A percentile compares a stretch with the other conserved stretches of the same genome.
Evolutionary conservation across 1,139 yeast species (phyloP).

Genomic region (Pichia sp.): DNA sequence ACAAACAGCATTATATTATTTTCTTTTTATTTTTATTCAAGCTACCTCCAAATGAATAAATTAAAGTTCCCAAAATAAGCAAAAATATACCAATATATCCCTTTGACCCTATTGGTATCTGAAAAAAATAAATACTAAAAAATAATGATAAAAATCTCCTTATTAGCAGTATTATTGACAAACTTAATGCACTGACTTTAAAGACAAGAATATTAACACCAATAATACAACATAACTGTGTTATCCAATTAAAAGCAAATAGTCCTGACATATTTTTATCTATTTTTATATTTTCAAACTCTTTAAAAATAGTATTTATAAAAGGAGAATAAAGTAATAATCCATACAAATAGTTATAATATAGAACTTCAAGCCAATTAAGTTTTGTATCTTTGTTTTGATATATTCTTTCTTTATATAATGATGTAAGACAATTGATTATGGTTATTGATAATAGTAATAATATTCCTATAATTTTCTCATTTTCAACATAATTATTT

Average conservation of each 20-base stretch:
- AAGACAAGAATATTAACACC: conserved; percentile 65
- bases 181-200: conserved; percentile 51
- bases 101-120: conserved; percentile 36
- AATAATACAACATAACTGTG: conserved; percentile 60
- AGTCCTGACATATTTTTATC: conserved; percentile 22
- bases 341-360: conserved; percentile 54
- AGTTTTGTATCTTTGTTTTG: conserved; percentile 24
- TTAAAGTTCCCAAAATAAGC: conserved; percentile 50
- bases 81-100: conserved; percentile 42
- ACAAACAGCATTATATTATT: no score
- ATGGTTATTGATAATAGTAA: conserved; percentile 16
- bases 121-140: conserved; percentile 47
- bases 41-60: conserved; percentile 30
- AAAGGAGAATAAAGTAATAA: conserved; percentile 48
- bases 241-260: conserved; percentile 42
- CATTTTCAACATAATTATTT: no score
- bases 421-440: conserved; percentile 38
- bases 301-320: conserved; percentile 10
- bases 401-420: conserved; percentile 48
- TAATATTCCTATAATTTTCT: conserved; percentile 1
- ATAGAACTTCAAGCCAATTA: conserved; percentile 60
- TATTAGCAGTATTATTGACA: conserved; percentile 51
- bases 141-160: conserved; percentile 57
- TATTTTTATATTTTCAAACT: conserved; percentile 13
- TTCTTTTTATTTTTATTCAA: neutral